Evolutionary conservation across 257 asterid species (phyloP), one percentile per base, ranked within the genome.

Genomic region (Echium plantagineum): DNA sequence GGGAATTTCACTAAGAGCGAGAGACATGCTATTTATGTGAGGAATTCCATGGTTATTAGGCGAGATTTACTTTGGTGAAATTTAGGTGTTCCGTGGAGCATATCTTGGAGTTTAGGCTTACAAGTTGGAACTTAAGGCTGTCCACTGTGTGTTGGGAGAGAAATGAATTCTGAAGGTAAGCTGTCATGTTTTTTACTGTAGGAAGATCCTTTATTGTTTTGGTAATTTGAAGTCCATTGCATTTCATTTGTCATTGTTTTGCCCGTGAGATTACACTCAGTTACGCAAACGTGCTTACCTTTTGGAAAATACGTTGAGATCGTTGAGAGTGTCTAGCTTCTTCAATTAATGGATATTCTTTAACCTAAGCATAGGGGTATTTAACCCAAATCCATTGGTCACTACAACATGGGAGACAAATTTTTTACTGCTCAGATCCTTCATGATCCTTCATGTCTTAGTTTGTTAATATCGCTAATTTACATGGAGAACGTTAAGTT

Each of bases 81-180:
- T 74, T 66, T 70, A 66, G 79, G 75, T 70, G 65, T 74, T 66
- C 60, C 60, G 57, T 66, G 75, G 75, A 61, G 75, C 70, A 58
- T 63, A 66, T 70, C 70, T 66, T 47, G 75, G 72, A 74, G 72
- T 53, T 48, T 69, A 73, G 74, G 59, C 69, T 65, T 73, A 57
- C 72, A 68, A 62, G 58, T 73, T 69, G 78, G 72, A 51, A 63
- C 66, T 26, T 65, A 65, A 69, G 47, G 59, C 57, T 53, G 71
- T 52, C 66, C 75, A 30, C 63, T 57, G 53, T 73, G 68, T 58
- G 63, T 70, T 73, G 63, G 57, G 60, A 53, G 38, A 57, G n/a
- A 66, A 70, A 63, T 61, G 61, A 51, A n/a, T 54, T 26, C 60
- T 62, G 68, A 60, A 70, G 73, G 76, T 71, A 70, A 74, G 64